Evolutionary conservation across 768 basidiomycete genomes (phyloP).

Genomic region (Pleurotus tuoliensis): DNA sequence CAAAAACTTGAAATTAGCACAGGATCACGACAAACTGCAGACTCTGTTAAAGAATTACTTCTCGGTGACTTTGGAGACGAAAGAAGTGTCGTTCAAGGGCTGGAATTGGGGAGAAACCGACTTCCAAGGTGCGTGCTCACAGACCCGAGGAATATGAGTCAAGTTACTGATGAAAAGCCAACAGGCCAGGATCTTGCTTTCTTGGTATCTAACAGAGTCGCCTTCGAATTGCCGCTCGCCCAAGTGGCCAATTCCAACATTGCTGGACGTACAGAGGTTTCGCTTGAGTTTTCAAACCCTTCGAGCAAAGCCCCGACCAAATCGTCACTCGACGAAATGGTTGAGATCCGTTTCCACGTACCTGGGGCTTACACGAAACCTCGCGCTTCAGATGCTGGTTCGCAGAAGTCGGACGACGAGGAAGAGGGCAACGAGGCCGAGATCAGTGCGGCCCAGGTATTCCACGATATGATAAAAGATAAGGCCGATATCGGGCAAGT

Average conservation of each 20-base stretch:
- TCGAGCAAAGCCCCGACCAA: slow-evolving; percentile 35
- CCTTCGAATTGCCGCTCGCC: slow-evolving; percentile 85
- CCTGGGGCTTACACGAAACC: slow-evolving; percentile 72
- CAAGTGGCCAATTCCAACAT: slow-evolving; percentile 97
- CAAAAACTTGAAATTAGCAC: slow-evolving; percentile 1
- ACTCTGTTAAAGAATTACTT: slow-evolving; percentile 84
- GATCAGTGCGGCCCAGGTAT: slow-evolving; percentile 89
- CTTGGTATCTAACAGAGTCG: slow-evolving; percentile 78
- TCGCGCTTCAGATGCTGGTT: slow-evolving; percentile 67
- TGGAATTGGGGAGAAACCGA: slow-evolving; percentile 99
- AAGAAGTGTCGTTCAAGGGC: slow-evolving; percentile 86
- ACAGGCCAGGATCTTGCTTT: slow-evolving; percentile 91
- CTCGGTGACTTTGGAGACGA: slow-evolving; percentile 76
- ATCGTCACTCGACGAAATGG: slow-evolving; percentile 74
- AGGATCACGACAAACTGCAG: slow-evolving; percentile 91
- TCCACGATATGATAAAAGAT: slow-evolving; percentile 96
- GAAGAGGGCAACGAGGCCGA: slow-evolving; percentile 67
- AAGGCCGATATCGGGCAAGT: slow-evolving; percentile 93
- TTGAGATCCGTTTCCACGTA: slow-evolving; percentile 95
- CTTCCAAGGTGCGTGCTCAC: slow-evolving; percentile 70
- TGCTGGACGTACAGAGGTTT: slow-evolving; percentile 95
- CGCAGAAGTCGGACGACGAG: slow-evolving; percentile 69
- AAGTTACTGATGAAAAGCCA: neutral
- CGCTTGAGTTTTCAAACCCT: slow-evolving; percentile 81
- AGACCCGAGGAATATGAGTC: slow-evolving; percentile 5